These are phyloP conservation scores for Solanum phureja DNA, from an alignment of 257 asterid genomes.

Conservation along the genomic window DNA sequence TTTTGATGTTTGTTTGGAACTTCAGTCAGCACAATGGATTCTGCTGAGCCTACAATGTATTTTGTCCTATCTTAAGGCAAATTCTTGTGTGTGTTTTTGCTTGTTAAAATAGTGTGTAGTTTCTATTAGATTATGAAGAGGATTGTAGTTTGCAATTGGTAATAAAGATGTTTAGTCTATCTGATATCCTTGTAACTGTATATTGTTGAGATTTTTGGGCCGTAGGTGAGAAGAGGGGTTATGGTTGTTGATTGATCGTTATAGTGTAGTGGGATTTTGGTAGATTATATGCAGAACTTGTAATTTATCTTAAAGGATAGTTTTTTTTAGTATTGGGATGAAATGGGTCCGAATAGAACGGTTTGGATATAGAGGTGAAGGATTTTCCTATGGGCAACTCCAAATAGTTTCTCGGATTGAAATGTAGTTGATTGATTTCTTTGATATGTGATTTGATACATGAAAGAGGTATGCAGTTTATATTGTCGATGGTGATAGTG, in stretches of 20 bases:
- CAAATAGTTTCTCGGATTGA: background rate
- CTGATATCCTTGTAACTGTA: background rate
- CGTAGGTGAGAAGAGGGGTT: background rate
- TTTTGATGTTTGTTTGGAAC: background rate
- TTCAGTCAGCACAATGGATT: background rate
- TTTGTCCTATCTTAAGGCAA: background rate
- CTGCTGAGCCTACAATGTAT: background rate
- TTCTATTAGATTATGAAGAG: background rate
- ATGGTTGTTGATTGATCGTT: background rate
- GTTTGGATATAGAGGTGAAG: background rate
- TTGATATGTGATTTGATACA: background rate
- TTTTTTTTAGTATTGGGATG: background rate
- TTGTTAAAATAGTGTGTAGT: background rate
- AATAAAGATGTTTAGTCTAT: background rate
- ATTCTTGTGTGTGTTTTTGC: background rate
- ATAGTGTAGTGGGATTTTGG: background rate
- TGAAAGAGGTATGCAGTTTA: background rate
- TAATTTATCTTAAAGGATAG: background rate
- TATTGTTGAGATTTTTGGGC: background rate
- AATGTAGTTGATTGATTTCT: background rate
- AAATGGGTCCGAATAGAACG: background rate
- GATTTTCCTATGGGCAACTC: background rate
- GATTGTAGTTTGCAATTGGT: background rate
- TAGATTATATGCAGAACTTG: background rate
- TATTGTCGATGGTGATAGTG: background rate